These are phyloP conservation scores for Camelina hispida DNA, from an alignment of 345 rosid species.

Conservation along the genomic window DNA sequence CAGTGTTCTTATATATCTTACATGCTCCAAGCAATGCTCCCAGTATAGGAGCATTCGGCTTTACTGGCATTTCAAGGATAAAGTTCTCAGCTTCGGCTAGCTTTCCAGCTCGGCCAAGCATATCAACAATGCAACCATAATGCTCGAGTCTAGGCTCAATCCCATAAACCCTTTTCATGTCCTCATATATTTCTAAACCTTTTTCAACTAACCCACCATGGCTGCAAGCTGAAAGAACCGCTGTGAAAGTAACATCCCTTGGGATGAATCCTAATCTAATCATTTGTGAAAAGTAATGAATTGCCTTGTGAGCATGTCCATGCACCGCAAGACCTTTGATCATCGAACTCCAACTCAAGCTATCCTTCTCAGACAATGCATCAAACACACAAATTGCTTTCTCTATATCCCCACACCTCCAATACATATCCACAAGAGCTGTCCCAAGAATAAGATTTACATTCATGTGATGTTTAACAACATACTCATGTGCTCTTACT, in stretches of 20 bases:
- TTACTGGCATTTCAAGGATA: conserved; percentile 62
- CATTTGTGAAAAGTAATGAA: conserved; percentile 59
- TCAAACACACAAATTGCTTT: conserved; percentile 60
- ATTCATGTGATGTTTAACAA: conserved; percentile 47
- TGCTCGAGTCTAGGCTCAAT: conserved; percentile 74
- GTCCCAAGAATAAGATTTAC: conserved; percentile 69
- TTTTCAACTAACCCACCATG: conserved; percentile 69
- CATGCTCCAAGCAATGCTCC: conserved; percentile 89
- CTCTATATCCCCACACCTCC: conserved; percentile 66
- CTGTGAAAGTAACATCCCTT: conserved; percentile 65
- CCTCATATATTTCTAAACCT: conserved; percentile 64
- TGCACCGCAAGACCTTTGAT: conserved; percentile 75
- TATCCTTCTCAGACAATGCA: conserved; percentile 57
- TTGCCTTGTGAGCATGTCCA: conserved; percentile 59
- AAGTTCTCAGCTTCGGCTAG: conserved; percentile 70
- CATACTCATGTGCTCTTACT: conserved; percentile 61
- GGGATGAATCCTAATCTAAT: conserved; percentile 53
- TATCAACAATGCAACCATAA: conserved; percentile 80
- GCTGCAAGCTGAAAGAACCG: conserved; percentile 75
- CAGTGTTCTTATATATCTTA: conserved; percentile 61
- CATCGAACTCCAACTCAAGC: conserved; percentile 67
- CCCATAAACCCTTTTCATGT: conserved; percentile 53
- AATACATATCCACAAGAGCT: conserved; percentile 74
- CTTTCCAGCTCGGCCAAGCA: conserved; percentile 79
- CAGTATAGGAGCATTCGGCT: conserved; percentile 71